phyloP scores from a whole-genome alignment of 1,284 basidiomycete genomes.

The Tylopilus sp. region DNA sequence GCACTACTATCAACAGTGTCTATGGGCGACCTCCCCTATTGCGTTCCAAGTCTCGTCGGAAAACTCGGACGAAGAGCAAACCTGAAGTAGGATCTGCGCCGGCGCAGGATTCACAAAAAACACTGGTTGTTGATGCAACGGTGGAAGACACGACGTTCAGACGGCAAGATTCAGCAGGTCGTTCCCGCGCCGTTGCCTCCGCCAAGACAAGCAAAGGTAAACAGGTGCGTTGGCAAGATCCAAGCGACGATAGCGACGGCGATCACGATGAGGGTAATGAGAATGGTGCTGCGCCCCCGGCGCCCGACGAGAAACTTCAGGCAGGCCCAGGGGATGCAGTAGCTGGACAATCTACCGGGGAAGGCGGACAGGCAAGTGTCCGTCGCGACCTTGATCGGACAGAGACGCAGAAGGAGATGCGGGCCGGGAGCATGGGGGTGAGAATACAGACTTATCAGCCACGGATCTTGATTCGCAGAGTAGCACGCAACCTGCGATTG shows the following conservation, averaged over 20 bases:
- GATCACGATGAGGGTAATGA: slow-evolving; percentile 9
- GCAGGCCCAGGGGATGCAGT: too few relatives aligned
- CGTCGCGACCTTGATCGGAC: too few relatives aligned
- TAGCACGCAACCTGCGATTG: not conserved
- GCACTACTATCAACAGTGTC: slow-evolving; percentile 34
- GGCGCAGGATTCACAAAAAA: not conserved
- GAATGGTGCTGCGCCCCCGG: not conserved
- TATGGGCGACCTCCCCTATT: slow-evolving; percentile 5
- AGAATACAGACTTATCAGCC: too few relatives aligned
- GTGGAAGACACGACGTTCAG: not conserved
- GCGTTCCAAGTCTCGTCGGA: slow-evolving; percentile 18
- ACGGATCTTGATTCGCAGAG: too few relatives aligned
- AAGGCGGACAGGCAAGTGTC: too few relatives aligned
- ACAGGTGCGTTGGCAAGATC: slow-evolving; percentile 30
- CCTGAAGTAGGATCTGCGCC: not conserved
- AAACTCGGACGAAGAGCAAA: not conserved
- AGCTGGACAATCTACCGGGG: too few relatives aligned
- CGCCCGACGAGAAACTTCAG: too few relatives aligned
- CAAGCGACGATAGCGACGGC: not conserved
- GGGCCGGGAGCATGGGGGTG: too few relatives aligned
- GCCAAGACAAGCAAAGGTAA: slow-evolving; percentile 35
- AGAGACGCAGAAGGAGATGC: not conserved
- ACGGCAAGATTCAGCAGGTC: slow-evolving; percentile 24
- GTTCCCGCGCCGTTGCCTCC: slow-evolving; percentile 16
- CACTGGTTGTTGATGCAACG: not conserved